A percentile compares a stretch with the other conserved stretches of the same genome.
These are phyloP conservation scores for Arthroderma sp. DNA, from an alignment of 2,329 filamentous ascomycete genomes.

Conservation along the genomic window DNA sequence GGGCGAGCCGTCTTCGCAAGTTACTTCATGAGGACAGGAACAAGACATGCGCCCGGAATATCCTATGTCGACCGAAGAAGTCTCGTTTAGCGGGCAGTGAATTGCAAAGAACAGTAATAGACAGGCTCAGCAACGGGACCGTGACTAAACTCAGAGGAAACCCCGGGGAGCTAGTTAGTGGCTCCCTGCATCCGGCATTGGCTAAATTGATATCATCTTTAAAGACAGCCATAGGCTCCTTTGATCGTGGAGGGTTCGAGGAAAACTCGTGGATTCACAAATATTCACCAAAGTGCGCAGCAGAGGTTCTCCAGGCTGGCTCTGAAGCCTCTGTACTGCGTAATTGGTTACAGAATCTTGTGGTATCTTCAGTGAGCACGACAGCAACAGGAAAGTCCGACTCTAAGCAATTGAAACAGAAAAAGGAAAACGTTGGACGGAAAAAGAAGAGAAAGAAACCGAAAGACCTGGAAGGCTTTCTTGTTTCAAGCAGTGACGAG, in stretches of 20 bases:
- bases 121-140: neutral
- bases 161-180: neutral
- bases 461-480: constrained; percentile 65
- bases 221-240: constrained; percentile 54
- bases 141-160: neutral
- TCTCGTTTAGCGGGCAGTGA: neutral
- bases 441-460: constrained; percentile 53
- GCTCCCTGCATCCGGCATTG: constrained; percentile 44
- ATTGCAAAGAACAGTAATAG: neutral
- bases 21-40: too few relatives aligned
- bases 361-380: constrained; percentile 62
- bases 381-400: constrained; percentile 27
- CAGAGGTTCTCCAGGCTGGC: constrained; percentile 62
- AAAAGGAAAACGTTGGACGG: constrained; percentile 20
- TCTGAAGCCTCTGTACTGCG: constrained; percentile 57
- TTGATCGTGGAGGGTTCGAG: constrained; percentile 68
- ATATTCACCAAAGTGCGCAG: constrained; percentile 58
- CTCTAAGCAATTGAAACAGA: constrained; percentile 13
- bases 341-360: constrained; percentile 68
- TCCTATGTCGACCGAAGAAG: constrained; percentile 4
- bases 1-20: neutral
- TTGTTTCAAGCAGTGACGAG: constrained; percentile 69
- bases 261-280: constrained; percentile 64
- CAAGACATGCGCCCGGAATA: neutral
- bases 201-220: constrained; percentile 48